Percentiles rank a stretch among this genome's conserved stretches.
phyloP scores from a whole-genome alignment of 805 yeast genomes.

The Helenozyma rhizophorensis region DNA sequence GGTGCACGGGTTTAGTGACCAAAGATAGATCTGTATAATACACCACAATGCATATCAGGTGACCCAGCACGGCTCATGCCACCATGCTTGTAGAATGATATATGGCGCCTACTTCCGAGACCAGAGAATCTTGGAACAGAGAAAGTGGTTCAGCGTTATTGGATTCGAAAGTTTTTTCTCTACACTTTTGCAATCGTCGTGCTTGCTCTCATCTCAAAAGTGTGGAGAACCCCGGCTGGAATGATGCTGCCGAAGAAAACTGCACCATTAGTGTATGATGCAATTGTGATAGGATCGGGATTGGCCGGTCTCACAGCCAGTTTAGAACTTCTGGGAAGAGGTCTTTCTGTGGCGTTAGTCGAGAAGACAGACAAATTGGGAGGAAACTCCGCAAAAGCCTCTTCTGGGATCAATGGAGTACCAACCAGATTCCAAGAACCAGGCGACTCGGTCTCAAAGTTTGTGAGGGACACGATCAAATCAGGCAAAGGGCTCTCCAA shows the following conservation, averaged over 20 bases:
- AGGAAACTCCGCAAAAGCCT: slow-evolving; percentile 59
- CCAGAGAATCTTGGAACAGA: too few relatives aligned
- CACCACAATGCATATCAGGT: too few relatives aligned
- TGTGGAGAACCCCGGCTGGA: slow-evolving; percentile 1
- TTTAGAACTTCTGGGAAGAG: slow-evolving; percentile 31
- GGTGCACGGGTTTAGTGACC: slow-evolving; percentile 8
- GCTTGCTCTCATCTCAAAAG: slow-evolving; percentile 1
- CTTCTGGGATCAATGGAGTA: slow-evolving; percentile 54
- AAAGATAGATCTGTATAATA: too few relatives aligned
- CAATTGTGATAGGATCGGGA: slow-evolving; percentile 51
- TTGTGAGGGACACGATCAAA: slow-evolving; percentile 25
- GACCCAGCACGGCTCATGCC: too few relatives aligned
- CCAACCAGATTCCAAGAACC: slow-evolving; percentile 26
- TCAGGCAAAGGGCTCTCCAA: slow-evolving; percentile 31
- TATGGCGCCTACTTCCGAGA: too few relatives aligned
- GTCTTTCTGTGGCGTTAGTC: slow-evolving; percentile 40
- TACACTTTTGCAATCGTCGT: not conserved
- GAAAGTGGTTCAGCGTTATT: not conserved
- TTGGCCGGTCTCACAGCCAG: slow-evolving; percentile 51
- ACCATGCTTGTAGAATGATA: too few relatives aligned
- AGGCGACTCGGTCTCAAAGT: slow-evolving; percentile 24
- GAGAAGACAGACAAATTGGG: slow-evolving; percentile 50
- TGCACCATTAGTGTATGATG: slow-evolving; percentile 4
- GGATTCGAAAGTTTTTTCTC: slow-evolving; percentile 1
- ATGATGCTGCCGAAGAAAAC: slow-evolving; percentile 1